Evolutionary conservation across 352 stramenopile species (phyloP), one percentile per base, ranked within the genome.

Genomic region (Pythium phragmitis): DNA sequence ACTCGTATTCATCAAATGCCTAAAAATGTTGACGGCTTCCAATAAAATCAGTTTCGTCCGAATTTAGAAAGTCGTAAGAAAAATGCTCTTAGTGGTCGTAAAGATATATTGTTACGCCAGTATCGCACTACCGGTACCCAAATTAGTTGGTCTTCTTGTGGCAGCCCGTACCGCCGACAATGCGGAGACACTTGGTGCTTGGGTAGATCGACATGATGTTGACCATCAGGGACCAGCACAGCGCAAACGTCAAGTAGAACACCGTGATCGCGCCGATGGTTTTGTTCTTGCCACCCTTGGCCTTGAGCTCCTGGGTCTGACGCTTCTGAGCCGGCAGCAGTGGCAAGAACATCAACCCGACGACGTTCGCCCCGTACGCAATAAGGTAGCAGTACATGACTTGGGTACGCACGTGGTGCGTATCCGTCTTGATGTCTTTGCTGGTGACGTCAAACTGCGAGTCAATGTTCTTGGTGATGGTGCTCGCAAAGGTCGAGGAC

Each of bases 191-290:
- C 54, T 53, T 61, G 45, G 68, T 75, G 34, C 46, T 62, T 14
- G 65, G 59, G 63, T 67, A 70, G 39, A 73, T 73, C n/a, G 60
- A 70, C 60, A 73, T 64, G 47, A 65, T 64, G 57, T 74, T 69
- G 42, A 69, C 23, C 63, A 60, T 69, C 42, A 73, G 26, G 12
- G 69, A 57, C 37, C 59, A 75, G 45, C 39, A 57, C 21, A 72
- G 34, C 16, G 53, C 58, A 54, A 72, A 51, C 14, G 49, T 36
- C 12, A 76, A 49, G 52, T 64, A 65, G 12, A 58, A 47, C 30
- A 76, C 55, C 13, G 64, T 70, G 50, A 70, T 33, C n/a, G 28
- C 41, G 39, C 67, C 67, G 14, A 68, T 41, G 33, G 54, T 17
- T 42, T 62, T 65, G 57, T 39, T 69, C 50, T 53, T 57, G 49